Evolutionary conservation across 2,329 filamentous ascomycete genomes (phyloP).

Genomic region (Aureobasidium uvarum): DNA sequence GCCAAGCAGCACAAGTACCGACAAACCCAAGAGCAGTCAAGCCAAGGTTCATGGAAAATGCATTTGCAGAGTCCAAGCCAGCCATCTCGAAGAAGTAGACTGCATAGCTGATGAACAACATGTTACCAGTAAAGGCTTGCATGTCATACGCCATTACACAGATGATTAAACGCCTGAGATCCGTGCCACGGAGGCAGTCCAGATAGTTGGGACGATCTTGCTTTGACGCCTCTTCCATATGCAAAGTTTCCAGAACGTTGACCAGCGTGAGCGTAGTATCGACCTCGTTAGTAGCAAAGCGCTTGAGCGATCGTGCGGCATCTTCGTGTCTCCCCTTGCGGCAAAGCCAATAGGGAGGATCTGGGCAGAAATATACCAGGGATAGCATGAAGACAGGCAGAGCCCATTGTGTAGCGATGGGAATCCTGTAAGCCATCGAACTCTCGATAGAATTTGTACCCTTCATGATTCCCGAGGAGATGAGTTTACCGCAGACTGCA

Average conservation of each 20-base stretch:
- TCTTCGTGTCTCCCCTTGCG: conserved; percentile 39
- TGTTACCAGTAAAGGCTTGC: conserved; percentile 46
- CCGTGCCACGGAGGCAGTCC: conserved; percentile 46
- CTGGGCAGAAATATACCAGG: conserved; percentile 35
- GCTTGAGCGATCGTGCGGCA: conserved; percentile 39
- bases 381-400: conserved; percentile 43
- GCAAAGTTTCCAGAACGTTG: conserved; percentile 9
- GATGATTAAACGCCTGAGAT: conserved; percentile 46
- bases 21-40: conserved; percentile 42
- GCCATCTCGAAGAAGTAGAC: conserved; percentile 52
- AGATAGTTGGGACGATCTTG: conserved; percentile 28
- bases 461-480: conserved; percentile 47
- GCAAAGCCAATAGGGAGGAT: conserved; percentile 41
- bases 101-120: conserved; percentile 44
- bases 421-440: conserved; percentile 47
- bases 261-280: conserved; percentile 2
- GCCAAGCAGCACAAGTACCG: conserved; percentile 46
- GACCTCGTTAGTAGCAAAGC: conserved; percentile 34
- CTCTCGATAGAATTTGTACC: conserved; percentile 37
- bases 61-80: conserved; percentile 41
- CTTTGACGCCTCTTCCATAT: background rate
- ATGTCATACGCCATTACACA: conserved; percentile 46
- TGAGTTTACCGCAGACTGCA: conserved; percentile 58
- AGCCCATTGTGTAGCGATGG: conserved; percentile 49
- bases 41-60: conserved; percentile 45